Evolutionary conservation across 2,329 filamentous ascomycete genomes (phyloP).

Genomic region (Neonectria magnoliae): DNA sequence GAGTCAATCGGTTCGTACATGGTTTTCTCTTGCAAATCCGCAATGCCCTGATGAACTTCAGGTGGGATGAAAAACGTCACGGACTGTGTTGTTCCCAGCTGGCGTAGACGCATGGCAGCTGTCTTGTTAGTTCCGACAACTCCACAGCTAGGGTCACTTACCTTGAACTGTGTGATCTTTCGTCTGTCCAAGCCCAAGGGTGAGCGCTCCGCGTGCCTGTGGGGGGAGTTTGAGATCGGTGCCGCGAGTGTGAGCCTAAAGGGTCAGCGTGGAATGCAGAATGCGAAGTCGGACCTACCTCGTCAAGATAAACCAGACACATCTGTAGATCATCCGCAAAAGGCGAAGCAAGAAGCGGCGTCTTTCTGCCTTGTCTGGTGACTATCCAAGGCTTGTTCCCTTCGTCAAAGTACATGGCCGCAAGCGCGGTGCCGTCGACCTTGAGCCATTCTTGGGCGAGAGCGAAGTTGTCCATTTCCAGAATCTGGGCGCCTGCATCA

Average conservation of each 20-base stretch:
- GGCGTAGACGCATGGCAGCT: conserved; percentile 72
- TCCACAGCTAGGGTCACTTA: conserved; percentile 42
- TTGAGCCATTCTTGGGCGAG: conserved; percentile 63
- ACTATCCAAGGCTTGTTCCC: conserved; percentile 19
- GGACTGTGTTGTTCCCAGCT: conserved; percentile 64
- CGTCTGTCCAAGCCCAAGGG: conserved; percentile 64
- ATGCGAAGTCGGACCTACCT: conserved; percentile 54
- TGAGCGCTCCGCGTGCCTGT: conserved; percentile 60
- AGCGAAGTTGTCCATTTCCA: conserved; percentile 66
- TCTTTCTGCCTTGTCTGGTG: not conserved
- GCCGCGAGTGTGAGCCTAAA: conserved; percentile 49
- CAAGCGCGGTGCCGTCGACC: conserved; percentile 54
- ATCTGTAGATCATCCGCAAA: conserved; percentile 60
- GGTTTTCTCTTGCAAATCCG: conserved; percentile 51
- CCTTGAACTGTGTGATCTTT: conserved; percentile 66
- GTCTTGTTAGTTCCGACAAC: conserved; percentile 4
- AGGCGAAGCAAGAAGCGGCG: conserved; percentile 60
- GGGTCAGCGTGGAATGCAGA: not conserved
- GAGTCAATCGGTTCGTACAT: conserved; percentile 38
- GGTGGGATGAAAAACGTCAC: conserved; percentile 65
- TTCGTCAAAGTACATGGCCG: conserved; percentile 62
- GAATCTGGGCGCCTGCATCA: conserved; percentile 71
- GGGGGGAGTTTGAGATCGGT: conserved; percentile 66
- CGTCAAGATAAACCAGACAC: conserved; percentile 68
- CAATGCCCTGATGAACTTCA: conserved; percentile 70